These are phyloP conservation scores for Cicer yamashitae DNA, from an alignment of 306 rosid genomes.

Conservation along the genomic window DNA sequence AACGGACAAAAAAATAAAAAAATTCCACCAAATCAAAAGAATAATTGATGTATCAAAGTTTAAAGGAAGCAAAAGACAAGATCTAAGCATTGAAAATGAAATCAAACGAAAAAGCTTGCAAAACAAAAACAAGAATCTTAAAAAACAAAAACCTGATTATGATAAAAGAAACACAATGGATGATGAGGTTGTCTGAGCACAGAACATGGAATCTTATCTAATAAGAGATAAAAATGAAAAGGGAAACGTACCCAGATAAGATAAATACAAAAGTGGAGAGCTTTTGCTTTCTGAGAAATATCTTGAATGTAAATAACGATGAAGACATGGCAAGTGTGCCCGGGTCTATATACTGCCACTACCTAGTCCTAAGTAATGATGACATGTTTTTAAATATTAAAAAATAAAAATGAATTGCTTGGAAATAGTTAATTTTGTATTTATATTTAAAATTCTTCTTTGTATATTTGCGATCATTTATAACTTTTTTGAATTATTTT, in stretches of 20 bases:
- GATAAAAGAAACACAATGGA: not conserved
- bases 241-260: not conserved
- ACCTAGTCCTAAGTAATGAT: not conserved
- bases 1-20: not conserved
- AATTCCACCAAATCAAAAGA: not conserved
- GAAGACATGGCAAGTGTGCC: not conserved
- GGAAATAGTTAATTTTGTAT: no score
- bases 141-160: not conserved
- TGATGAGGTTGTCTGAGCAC: not conserved
- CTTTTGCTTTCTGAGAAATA: not conserved
- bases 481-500: no score
- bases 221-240: conserved; percentile 1
- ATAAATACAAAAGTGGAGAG: conserved; percentile 1
- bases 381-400: not conserved
- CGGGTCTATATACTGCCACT: conserved; percentile 9
- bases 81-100: conserved; percentile 42
- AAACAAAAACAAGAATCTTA: not conserved
- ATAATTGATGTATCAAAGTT: not conserved
- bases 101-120: conserved; percentile 28
- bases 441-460: no score
- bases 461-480: no score
- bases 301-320: conserved; percentile 2
- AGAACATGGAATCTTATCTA: not conserved
- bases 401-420: not conserved
- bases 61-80: conserved; percentile 39